These are phyloP conservation scores for Persicaria maculosa DNA, from an alignment of 148 eudicot species.

Conservation along the genomic window DNA sequence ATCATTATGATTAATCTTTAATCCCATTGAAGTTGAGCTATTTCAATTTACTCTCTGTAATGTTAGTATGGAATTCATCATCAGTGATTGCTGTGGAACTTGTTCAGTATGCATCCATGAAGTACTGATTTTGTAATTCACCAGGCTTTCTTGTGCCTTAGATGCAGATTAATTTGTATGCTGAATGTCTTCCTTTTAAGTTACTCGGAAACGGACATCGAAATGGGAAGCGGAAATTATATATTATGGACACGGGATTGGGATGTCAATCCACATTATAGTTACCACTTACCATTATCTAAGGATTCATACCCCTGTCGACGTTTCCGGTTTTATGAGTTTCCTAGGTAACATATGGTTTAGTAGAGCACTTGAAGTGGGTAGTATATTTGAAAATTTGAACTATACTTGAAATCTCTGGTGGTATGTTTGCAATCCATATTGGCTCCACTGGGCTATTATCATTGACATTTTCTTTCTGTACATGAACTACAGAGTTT, in stretches of 20 bases:
- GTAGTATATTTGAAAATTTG: neutral
- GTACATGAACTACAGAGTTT: constrained; percentile 53
- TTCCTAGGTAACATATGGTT: neutral
- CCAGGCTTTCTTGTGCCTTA: neutral
- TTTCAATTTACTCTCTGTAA: too few relatives aligned
- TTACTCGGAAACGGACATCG: too few relatives aligned
- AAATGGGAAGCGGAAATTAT: too few relatives aligned
- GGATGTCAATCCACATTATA: too few relatives aligned
- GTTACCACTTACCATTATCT: too few relatives aligned
- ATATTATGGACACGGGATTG: too few relatives aligned
- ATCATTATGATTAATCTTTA: too few relatives aligned
- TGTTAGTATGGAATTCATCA: too few relatives aligned
- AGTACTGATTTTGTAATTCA: neutral
- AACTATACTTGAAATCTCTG: neutral
- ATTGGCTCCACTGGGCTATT: neutral
- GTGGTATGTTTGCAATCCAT: neutral
- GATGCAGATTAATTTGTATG: neutral
- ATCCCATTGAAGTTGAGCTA: neutral
- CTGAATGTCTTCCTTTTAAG: neutral
- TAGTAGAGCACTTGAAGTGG: neutral
- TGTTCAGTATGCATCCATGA: too few relatives aligned
- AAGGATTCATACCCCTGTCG: too few relatives aligned
- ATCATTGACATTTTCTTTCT: neutral
- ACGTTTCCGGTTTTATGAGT: too few relatives aligned
- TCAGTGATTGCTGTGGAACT: too few relatives aligned